phyloP scores from a whole-genome alignment of 1,284 basidiomycete genomes.

The Cutaneotrichosporon cyanovorans region DNA sequence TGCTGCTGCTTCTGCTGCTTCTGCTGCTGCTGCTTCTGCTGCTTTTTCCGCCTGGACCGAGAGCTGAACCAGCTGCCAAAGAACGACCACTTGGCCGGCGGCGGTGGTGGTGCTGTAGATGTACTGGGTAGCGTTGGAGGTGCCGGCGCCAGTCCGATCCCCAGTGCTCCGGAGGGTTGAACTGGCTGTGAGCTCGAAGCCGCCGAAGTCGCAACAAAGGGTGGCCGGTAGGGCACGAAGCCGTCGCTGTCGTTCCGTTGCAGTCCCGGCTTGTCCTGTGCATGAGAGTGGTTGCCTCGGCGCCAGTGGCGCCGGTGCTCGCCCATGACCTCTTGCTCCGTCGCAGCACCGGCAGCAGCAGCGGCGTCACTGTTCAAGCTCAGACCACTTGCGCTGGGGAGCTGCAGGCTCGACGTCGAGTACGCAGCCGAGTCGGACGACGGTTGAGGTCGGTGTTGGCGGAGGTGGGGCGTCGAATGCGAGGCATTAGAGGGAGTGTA shows the following conservation, averaged over 20 bases:
- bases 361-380: too few relatives aligned
- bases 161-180: constrained; percentile 13
- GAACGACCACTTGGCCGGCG: constrained; percentile 1
- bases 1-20: too few relatives aligned
- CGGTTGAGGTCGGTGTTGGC: neutral
- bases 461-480: neutral
- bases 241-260: constrained; percentile 5
- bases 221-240: constrained; percentile 17
- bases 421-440: neutral
- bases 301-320: neutral
- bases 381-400: too few relatives aligned
- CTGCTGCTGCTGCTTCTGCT: too few relatives aligned
- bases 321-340: neutral
- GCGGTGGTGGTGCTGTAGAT: too few relatives aligned
- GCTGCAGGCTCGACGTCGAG: too few relatives aligned
- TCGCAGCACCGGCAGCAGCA: too few relatives aligned
- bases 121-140: too few relatives aligned
- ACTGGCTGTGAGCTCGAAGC: constrained; percentile 4
- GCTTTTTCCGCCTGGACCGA: neutral
- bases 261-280: neutral
- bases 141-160: constrained; percentile 10
- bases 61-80: constrained; percentile 5
- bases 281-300: neutral
- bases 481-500: neutral
- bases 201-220: constrained; percentile 6